phyloP scores from a whole-genome alignment of 352 stramenopile genomes.

The Aphanomyces invadans region DNA sequence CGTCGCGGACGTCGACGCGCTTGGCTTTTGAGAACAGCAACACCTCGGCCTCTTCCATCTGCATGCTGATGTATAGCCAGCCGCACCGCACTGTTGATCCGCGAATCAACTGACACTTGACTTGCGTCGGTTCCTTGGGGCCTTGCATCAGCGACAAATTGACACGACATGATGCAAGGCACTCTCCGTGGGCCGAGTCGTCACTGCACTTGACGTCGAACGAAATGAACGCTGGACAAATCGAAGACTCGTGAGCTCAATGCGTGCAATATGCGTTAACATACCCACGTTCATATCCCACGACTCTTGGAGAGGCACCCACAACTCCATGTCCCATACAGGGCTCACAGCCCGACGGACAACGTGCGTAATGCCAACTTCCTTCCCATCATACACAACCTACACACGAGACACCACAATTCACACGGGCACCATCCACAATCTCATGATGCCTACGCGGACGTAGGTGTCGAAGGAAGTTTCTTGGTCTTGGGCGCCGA shows the following conservation, averaged over 20 bases:
- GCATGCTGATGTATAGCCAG: conserved; percentile 29
- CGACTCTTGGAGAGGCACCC: conserved; percentile 37
- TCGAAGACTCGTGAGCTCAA: conserved; percentile 34
- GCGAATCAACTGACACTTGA: conserved; percentile 69
- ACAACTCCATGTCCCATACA: conserved; percentile 58
- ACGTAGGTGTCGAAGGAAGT: conserved; percentile 72
- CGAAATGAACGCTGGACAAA: conserved; percentile 33
- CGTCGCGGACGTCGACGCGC: conserved; percentile 64
- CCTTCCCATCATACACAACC: conserved; percentile 64
- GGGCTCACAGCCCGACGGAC: conserved; percentile 67
- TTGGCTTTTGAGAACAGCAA: conserved; percentile 64
- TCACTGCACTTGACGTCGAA: conserved; percentile 72
- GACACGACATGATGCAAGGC: conserved; percentile 33
- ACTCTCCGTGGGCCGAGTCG: conserved; percentile 55
- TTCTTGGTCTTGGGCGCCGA: conserved; percentile 50
- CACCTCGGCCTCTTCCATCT: conserved; percentile 64
- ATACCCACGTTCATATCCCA: conserved; percentile 22
- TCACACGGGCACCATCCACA: neutral
- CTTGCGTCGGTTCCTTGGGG: conserved; percentile 1
- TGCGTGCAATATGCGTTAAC: conserved; percentile 31
- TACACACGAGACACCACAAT: conserved; percentile 7
- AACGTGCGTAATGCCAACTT: conserved; percentile 55
- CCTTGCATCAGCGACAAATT: conserved; percentile 13
- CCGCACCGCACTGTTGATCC: conserved; percentile 31
- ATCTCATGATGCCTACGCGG: conserved; percentile 13